phyloP scores from a whole-genome alignment of 345 rosid species.

The Arabidopsis suecica region DNA sequence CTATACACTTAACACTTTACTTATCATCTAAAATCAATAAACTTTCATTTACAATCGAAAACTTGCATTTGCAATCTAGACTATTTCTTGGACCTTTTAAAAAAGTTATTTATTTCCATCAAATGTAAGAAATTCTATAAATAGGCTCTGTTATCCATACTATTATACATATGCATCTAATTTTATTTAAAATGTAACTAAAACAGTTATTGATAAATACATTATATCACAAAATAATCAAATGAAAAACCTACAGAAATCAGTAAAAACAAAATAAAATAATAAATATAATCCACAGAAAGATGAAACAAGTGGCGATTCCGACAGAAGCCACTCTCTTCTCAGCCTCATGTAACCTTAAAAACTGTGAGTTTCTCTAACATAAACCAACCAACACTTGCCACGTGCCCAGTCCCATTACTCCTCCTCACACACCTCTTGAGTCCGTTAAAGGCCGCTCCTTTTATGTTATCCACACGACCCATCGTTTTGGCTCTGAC shows the following conservation, averaged over 20 bases:
- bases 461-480: constrained; percentile 20
- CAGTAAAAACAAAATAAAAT: neutral
- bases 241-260: constrained; percentile 13
- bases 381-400: neutral
- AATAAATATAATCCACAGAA: constrained; percentile 25
- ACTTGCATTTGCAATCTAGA: neutral
- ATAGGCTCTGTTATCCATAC: neutral
- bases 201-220: neutral
- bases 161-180: neutral
- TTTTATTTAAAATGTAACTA: neutral
- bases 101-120: neutral
- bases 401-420: constrained; percentile 65
- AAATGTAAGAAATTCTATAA: neutral
- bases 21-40: neutral
- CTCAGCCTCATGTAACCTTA: constrained; percentile 35
- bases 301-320: constrained; percentile 39
- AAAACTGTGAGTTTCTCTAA: constrained; percentile 27
- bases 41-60: neutral
- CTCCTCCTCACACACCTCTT: constrained; percentile 37
- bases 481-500: constrained; percentile 46
- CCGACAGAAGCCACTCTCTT: constrained; percentile 26
- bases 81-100: neutral
- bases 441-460: constrained; percentile 37
- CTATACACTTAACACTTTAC: neutral
- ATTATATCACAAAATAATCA: neutral